Conservation (phyloP, 768 basidiomycete species). For the Leccinum uliginosum region DNA sequence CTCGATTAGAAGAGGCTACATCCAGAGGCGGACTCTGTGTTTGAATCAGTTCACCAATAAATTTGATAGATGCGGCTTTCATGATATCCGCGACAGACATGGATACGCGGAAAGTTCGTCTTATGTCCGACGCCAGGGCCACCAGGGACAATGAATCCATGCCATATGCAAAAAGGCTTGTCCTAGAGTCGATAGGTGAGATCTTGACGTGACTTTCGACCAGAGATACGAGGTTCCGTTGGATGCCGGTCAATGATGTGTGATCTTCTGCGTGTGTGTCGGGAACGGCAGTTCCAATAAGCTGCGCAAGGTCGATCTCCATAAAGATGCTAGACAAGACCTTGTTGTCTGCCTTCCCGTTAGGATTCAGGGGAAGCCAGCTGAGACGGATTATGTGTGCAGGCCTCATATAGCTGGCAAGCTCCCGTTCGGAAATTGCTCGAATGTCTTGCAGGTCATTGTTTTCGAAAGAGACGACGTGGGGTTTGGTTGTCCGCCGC, state of each 20-base stretch:
- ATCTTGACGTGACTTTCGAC: conserved; percentile 24
- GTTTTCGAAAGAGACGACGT: conserved; percentile 26
- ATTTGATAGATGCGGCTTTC: conserved; percentile 21
- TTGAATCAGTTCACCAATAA: conserved; percentile 17
- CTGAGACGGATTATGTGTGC: conserved; percentile 45
- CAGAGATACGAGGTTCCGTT: conserved; percentile 35
- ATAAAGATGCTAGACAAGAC: conserved; percentile 24
- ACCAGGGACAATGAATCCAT: conserved; percentile 30
- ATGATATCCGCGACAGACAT: conserved; percentile 30
- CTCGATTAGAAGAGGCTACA: neutral
- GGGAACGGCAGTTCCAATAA: conserved; percentile 12
- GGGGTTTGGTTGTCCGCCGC: conserved; percentile 32
- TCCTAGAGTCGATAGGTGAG: conserved; percentile 15
- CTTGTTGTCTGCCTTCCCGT: conserved; percentile 34
- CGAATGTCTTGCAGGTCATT: conserved; percentile 28
- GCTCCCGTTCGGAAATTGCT: conserved; percentile 35
- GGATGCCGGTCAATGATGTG: conserved; percentile 20
- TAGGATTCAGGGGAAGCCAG: conserved; percentile 43
- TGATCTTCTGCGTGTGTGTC: neutral
- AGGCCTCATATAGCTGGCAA: conserved; percentile 50
- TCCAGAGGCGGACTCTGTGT: neutral
- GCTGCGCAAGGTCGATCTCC: conserved; percentile 16
- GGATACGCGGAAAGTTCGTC: conserved; percentile 11
- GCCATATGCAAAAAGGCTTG: conserved; percentile 32
- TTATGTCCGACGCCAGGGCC: conserved; percentile 21